Conservation (phyloP, 441 rosid genomes). For the Dalechampia spathulata region DNA sequence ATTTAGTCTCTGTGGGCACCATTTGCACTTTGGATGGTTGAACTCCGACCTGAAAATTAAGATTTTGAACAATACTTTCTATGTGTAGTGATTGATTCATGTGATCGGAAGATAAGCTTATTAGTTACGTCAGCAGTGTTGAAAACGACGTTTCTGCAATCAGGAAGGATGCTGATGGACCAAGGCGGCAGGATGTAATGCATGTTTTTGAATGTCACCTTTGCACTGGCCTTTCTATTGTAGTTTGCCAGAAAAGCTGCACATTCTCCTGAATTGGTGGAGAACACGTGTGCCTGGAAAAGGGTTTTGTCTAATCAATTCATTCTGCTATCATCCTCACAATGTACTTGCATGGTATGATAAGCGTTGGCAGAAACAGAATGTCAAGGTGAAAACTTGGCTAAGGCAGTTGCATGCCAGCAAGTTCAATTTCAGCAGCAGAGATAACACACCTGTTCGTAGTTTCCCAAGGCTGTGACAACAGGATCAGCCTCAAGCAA, state of each 20-base stretch:
- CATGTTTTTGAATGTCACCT: slow-evolving; percentile 39
- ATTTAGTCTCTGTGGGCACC: slow-evolving; percentile 42
- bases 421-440: too few relatives aligned
- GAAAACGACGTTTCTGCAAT: slow-evolving; percentile 57
- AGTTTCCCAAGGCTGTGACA: slow-evolving; percentile 52
- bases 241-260: slow-evolving; percentile 68
- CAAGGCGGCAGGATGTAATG: slow-evolving; percentile 62
- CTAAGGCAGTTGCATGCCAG: too few relatives aligned
- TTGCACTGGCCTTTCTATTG: slow-evolving; percentile 38
- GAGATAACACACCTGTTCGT: slow-evolving; percentile 38
- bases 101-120: too few relatives aligned
- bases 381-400: too few relatives aligned
- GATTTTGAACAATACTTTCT: too few relatives aligned
- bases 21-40: slow-evolving; percentile 42
- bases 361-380: too few relatives aligned
- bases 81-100: too few relatives aligned
- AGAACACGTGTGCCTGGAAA: slow-evolving; percentile 58
- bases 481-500: slow-evolving; percentile 61
- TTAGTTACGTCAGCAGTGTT: slow-evolving; percentile 66
- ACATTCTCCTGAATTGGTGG: slow-evolving; percentile 46
- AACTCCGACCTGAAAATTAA: slow-evolving; percentile 42
- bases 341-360: too few relatives aligned
- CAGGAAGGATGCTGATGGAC: slow-evolving; percentile 81
- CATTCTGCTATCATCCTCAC: too few relatives aligned
- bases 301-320: background rate